Base-by-base conservation (phyloP, 768 basidiomycete species). In the Lactifluus pinguis region DNA sequence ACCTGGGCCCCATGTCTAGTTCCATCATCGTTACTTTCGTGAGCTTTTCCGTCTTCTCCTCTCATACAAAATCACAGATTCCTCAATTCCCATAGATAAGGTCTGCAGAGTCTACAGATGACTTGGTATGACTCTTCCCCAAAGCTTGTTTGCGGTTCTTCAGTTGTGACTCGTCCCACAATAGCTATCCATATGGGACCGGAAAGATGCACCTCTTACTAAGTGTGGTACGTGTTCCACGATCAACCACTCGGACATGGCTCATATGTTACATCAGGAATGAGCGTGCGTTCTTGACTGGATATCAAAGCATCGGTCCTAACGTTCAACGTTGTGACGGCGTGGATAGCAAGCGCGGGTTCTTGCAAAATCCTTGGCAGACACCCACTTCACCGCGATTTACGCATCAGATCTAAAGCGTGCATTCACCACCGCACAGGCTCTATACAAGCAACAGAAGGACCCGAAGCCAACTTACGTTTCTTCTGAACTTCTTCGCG, bases 61-160 rank as follows among this genome's bases (percentile, higher is more conserved):
- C 25, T 25, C 30, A 11, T 53, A 3, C 14, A 54, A 25, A 25
- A 19, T 17, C n/a, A 30, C 42, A 2, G 10, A n/a, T n/a, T n/a
- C 9, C 25, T 32, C 10, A 44, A 7, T 49, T 42, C 29, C 15
- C 34, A 45, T 59, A 90, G 87, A 76, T 89, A 65, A 77, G 89
- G 55, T 89, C 91, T 69, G 89, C 83, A 32, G 86, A 92, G 67
- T 88, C 88, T 8, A 82, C 79, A 38, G 89, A 91, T 65, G 91
- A 92, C 66, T 63, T 85, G 68, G 88, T 87, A 52, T 50, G 82
- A 30, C 21, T 6, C n/a, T 14, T 51, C 3, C 14, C 10, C 57
- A 39, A 19, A 6, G 41, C 34, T n/a, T 45, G 6, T 36, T 49
- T 3, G 1, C 4, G 7, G n/a, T 29, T 47, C 44, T 34, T 25